These are phyloP conservation scores for Gossypium stocksii DNA, from an alignment of 345 rosid genomes.

Conservation along the genomic window DNA sequence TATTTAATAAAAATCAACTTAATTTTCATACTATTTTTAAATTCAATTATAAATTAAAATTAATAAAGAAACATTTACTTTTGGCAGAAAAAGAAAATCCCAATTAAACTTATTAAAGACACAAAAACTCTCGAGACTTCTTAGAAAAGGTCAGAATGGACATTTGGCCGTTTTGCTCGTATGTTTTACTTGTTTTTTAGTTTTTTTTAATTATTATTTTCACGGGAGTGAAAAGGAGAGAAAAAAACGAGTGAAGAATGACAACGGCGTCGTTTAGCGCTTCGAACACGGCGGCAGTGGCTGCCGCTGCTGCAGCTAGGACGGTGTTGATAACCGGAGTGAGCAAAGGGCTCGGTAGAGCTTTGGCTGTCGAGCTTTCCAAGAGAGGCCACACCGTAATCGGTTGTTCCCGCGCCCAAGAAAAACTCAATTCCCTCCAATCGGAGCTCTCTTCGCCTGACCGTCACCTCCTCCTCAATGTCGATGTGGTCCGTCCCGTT, in stretches of 20 bases:
- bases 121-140: not conserved
- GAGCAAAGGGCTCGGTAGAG: constrained; percentile 83
- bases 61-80: no score
- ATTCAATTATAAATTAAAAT: no score
- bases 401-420: constrained; percentile 89
- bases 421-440: constrained; percentile 63
- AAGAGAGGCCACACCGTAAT: constrained; percentile 81
- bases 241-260: not conserved
- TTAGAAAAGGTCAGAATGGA: constrained; percentile 19
- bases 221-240: not conserved
- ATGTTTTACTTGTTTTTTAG: not conserved
- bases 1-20: no score
- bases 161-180: constrained; percentile 30
- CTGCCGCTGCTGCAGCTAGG: constrained; percentile 30
- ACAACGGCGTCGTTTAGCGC: constrained; percentile 38
- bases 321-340: constrained; percentile 80
- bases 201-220: not conserved
- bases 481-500: constrained; percentile 55
- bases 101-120: no score
- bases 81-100: no score
- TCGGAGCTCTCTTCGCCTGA: constrained; percentile 47
- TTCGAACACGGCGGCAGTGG: constrained; percentile 25
- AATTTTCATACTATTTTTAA: no score
- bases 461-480: constrained; percentile 65
- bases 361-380: constrained; percentile 79